Conservation (phyloP, 306 rosid species). For the Cicer judaicum region DNA sequence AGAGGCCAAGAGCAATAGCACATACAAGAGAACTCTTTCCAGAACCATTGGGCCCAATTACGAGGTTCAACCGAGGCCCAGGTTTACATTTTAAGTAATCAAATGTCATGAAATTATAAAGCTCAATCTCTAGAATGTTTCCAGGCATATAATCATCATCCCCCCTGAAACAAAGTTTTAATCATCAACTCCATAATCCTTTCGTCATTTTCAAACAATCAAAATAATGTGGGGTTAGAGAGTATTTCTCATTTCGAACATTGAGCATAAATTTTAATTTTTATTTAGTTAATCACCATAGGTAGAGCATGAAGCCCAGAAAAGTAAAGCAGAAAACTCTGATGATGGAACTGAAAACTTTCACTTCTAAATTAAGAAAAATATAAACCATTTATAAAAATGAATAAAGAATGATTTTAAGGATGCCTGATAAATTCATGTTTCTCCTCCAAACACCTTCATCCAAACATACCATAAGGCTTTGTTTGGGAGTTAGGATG, state of each 20-base stretch:
- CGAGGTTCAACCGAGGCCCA: constrained; percentile 86
- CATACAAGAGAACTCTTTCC: constrained; percentile 98
- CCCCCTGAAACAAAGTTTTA: constrained; percentile 65
- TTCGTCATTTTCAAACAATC: background rate
- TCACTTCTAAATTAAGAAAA: background rate
- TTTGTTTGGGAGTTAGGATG: background rate
- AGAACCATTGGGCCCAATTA: constrained; percentile 95
- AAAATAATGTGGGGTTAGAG: background rate
- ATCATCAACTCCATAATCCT: constrained; percentile 25
- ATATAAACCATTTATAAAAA: background rate
- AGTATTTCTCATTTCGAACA: background rate
- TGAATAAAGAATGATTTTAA: background rate
- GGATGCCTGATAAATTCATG: background rate
- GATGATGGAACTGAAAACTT: background rate
- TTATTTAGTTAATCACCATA: background rate
- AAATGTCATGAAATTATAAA: constrained; percentile 88
- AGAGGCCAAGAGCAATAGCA: constrained; percentile 96
- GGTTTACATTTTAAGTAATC: constrained; percentile 81
- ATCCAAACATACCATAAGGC: constrained; percentile 3
- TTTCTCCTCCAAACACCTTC: background rate
- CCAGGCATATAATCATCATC: constrained; percentile 97
- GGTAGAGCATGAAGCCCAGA: background rate
- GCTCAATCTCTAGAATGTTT: constrained; percentile 88
- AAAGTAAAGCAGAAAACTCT: background rate
- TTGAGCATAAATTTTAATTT: background rate